These are phyloP conservation scores for Smallanthus sonchifolius DNA, from an alignment of 129 eudicot species.

Conservation along the genomic window DNA sequence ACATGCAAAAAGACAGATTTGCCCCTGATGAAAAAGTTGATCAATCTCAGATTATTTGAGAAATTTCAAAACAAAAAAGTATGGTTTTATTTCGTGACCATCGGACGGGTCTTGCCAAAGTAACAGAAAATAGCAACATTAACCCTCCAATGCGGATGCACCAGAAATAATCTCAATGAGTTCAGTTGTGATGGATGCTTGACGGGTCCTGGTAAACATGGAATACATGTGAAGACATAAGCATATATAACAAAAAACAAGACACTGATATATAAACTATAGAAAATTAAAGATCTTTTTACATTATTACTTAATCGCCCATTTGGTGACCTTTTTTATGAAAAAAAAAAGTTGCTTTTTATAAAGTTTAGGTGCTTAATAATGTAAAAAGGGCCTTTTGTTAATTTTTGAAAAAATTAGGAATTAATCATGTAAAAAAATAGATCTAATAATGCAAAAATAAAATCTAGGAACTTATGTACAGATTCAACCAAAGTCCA, in stretches of 20 bases:
- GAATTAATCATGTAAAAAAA: neutral
- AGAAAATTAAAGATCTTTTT: neutral
- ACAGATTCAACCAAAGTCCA: neutral
- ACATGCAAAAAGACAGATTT: slow-evolving; percentile 15
- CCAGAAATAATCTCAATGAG: slow-evolving; percentile 92
- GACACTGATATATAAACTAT: too few relatives aligned
- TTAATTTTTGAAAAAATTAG: too few relatives aligned
- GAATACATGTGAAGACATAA: neutral
- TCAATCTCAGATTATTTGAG: slow-evolving; percentile 23
- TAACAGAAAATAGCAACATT: slow-evolving; percentile 13
- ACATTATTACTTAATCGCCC: neutral
- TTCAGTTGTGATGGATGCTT: slow-evolving; percentile 96
- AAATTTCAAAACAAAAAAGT: slow-evolving; percentile 12
- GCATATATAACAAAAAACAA: neutral
- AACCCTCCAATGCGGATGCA: slow-evolving; percentile 92
- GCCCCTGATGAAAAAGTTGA: slow-evolving; percentile 21
- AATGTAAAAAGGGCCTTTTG: too few relatives aligned
- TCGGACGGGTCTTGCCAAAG: slow-evolving; percentile 25
- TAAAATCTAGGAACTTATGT: neutral
- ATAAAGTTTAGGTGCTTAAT: neutral
- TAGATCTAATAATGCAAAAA: neutral
- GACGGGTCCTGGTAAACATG: slow-evolving; percentile 73
- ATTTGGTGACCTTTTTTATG: too few relatives aligned
- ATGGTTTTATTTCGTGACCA: slow-evolving; percentile 46
- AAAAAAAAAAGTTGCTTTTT: too few relatives aligned